Conservation (phyloP, 2,329 filamentous ascomycete species). For the Corniculantispora saksenae region DNA sequence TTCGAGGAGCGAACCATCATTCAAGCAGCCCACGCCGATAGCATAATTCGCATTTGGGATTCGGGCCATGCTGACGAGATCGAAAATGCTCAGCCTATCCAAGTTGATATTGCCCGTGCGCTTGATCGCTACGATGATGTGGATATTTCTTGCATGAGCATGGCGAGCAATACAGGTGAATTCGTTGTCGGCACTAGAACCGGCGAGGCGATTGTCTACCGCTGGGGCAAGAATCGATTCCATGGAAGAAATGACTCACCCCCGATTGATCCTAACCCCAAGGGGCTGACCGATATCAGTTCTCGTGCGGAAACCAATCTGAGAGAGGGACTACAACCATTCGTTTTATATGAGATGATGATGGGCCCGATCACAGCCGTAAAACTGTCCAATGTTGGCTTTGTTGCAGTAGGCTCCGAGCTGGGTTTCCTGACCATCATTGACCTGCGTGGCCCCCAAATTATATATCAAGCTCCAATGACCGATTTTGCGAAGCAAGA, state of each 20-base stretch:
- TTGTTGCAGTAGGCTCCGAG: conserved; percentile 84
- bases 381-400: conserved; percentile 88
- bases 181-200: conserved; percentile 77
- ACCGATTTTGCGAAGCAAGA: conserved; percentile 75
- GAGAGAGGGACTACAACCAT: conserved; percentile 79
- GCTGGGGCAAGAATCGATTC: conserved; percentile 80
- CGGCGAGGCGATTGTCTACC: conserved; percentile 85
- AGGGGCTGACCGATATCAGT: conserved; percentile 73
- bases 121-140: conserved; percentile 77
- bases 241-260: conserved; percentile 61
- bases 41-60: conserved; percentile 91
- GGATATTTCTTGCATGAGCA: conserved; percentile 75
- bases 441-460: conserved; percentile 81
- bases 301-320: conserved; percentile 70
- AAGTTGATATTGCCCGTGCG: conserved; percentile 83
- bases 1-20: conserved; percentile 84
- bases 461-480: conserved; percentile 76
- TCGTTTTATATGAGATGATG: conserved; percentile 79
- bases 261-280: conserved; percentile 60
- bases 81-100: conserved; percentile 78
- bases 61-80: conserved; percentile 89
- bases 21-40: conserved; percentile 85
- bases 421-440: conserved; percentile 78
- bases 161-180: conserved; percentile 80
- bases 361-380: conserved; percentile 78